phyloP scores from a whole-genome alignment of 768 basidiomycete genomes.

The Dentipellis fragilis region DNA sequence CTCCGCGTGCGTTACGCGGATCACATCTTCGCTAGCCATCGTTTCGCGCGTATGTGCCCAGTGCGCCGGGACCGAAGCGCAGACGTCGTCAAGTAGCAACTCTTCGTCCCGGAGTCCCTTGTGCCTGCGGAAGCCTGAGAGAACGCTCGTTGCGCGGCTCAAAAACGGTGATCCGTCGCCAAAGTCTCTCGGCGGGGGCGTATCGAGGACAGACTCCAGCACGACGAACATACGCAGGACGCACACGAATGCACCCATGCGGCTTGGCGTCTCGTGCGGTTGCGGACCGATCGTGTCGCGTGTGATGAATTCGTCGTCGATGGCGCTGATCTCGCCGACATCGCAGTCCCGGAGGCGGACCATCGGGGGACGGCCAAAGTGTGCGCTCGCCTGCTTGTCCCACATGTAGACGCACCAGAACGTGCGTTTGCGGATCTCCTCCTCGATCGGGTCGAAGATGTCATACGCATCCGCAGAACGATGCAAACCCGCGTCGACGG shows the following conservation, averaged over 20 bases:
- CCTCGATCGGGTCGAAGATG: slow-evolving; percentile 82
- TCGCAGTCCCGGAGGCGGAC: slow-evolving; percentile 85
- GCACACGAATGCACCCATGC: slow-evolving; percentile 74
- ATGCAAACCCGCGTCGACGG: slow-evolving; percentile 82
- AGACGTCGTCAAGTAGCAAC: slow-evolving; percentile 70
- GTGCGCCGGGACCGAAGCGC: slow-evolving; percentile 55
- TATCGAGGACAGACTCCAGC: slow-evolving; percentile 80
- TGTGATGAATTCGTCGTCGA: slow-evolving; percentile 87
- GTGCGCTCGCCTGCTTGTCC: slow-evolving; percentile 88
- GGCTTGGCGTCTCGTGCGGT: slow-evolving; percentile 60
- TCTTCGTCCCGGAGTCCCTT: slow-evolving; percentile 76
- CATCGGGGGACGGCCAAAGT: slow-evolving; percentile 85
- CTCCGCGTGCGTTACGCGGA: slow-evolving; percentile 83
- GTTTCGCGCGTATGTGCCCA: slow-evolving; percentile 81
- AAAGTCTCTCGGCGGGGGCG: slow-evolving; percentile 54
- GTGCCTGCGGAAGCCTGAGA: slow-evolving; percentile 51
- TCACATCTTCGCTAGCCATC: slow-evolving; percentile 74
- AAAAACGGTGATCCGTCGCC: slow-evolving; percentile 74
- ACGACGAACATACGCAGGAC: slow-evolving; percentile 76
- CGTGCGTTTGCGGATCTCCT: slow-evolving; percentile 86
- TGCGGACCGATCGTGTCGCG: slow-evolving; percentile 57
- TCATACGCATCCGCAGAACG: slow-evolving; percentile 80
- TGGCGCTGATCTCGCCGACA: slow-evolving; percentile 73
- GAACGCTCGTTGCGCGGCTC: slow-evolving; percentile 54
- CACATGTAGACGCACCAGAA: slow-evolving; percentile 96